Conservation (phyloP, 2,329 filamentous ascomycete species). For the Lojkania enalia region DNA sequence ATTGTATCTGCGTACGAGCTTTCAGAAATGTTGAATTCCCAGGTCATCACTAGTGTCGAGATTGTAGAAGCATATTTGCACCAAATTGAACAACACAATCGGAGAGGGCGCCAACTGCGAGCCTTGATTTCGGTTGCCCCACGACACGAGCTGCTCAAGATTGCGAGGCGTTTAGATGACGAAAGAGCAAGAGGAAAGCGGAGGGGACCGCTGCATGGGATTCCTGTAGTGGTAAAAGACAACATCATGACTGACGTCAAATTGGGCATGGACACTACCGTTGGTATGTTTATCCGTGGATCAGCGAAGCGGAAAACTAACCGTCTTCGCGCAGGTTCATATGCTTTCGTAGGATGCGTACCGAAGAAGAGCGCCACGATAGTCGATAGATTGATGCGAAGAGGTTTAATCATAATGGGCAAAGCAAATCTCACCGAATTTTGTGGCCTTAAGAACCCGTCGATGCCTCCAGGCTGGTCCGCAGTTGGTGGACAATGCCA, state of each 20-base stretch:
- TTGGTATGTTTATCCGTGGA: constrained; percentile 30
- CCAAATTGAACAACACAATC: constrained; percentile 42
- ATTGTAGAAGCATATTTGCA: constrained; percentile 40
- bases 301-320: neutral
- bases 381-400: constrained; percentile 41
- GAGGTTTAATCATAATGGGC: constrained; percentile 49
- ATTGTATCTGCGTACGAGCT: constrained; percentile 36
- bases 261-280: constrained; percentile 48
- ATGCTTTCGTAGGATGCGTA: constrained; percentile 44
- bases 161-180: constrained; percentile 45
- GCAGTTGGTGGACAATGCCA: constrained; percentile 46
- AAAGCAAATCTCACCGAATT: constrained; percentile 50
- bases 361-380: constrained; percentile 44
- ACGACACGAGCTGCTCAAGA: constrained; percentile 38
- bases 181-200: constrained; percentile 43
- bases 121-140: constrained; percentile 47
- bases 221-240: constrained; percentile 49
- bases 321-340: constrained; percentile 28
- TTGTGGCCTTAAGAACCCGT: constrained; percentile 40
- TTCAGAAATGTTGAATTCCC: constrained; percentile 34
- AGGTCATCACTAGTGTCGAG: constrained; percentile 38
- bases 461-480: constrained; percentile 47
- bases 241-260: constrained; percentile 45
- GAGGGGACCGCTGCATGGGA: constrained; percentile 48
- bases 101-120: constrained; percentile 37